phyloP scores from a whole-genome alignment of 2,329 filamentous ascomycete species.

The Stachybotrys chlorohalonatus region DNA sequence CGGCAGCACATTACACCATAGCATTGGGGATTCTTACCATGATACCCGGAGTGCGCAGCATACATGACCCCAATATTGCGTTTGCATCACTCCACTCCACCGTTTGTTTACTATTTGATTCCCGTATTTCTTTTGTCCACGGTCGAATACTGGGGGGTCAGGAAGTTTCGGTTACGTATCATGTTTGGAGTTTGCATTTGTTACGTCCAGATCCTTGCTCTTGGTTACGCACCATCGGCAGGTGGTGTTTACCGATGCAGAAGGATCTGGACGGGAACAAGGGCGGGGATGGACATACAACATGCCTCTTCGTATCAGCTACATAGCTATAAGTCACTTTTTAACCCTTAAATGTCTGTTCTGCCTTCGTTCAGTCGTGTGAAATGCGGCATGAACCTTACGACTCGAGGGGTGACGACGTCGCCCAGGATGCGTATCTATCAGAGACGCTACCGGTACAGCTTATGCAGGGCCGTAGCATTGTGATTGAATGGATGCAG shows the following conservation, averaged over 20 bases:
- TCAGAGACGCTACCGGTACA: not conserved
- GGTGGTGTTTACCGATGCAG: no score
- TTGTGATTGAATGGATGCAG: not conserved
- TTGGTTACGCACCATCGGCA: not conserved
- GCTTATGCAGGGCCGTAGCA: not conserved
- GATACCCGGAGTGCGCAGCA: constrained; percentile 32
- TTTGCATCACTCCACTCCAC: constrained; percentile 29
- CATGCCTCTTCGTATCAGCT: no score
- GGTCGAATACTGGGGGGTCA: constrained; percentile 2
- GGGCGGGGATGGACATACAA: no score
- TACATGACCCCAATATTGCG: constrained; percentile 17
- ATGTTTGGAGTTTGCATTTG: constrained; percentile 17
- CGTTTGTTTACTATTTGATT: constrained; percentile 12
- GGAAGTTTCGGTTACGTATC: constrained; percentile 11
- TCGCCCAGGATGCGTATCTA: not conserved
- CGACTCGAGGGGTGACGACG: no score
- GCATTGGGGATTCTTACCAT: constrained; percentile 24
- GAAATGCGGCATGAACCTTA: no score
- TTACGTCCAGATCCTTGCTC: not conserved
- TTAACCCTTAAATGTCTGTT: no score
- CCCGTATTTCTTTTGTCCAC: constrained; percentile 6
- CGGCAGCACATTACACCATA: constrained; percentile 21
- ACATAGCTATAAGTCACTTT: no score
- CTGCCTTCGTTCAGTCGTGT: no score
- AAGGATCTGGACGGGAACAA: no score